Base-by-base conservation (phyloP, 257 asterid species). In the Petrea volubilis region DNA sequence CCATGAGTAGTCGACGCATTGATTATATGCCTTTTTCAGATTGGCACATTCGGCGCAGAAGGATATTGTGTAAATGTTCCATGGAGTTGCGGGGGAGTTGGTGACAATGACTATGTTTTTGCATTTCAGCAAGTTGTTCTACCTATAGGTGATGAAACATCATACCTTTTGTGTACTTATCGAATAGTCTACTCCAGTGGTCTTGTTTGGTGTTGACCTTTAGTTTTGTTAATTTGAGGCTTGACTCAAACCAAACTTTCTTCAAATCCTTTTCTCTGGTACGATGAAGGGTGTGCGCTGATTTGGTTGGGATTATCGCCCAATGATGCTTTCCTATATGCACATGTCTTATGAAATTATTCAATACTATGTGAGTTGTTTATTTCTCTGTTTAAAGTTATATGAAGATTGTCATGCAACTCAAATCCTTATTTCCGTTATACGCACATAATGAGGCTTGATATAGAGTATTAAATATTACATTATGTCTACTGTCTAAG, bases 61-160 rank as follows among this genome's bases (percentile, higher is more conserved):
- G 99, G 99, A 74, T 92, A 82, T 74, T 91, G 99, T 80, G 96
- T 95, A 43, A 95, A 95, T 83, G 73, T 92, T 78, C 99, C 98
- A 58, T 92, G 99, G 99, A 85, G 91, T 71, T 74, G 91, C 36
- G 96, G 95, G 58, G 99, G 99, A 79, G 96, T 95, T 81, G 96
- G 98, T 20, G 98, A 95, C 83, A 88, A 87, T 75, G 99, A 95
- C 84, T 95, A 95, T 77, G 57, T 92, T 61, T 90, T 86, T 81
- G 98, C 98, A 72, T 95, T 95, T 85, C 93, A 95, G 83, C 84
- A 92, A 66, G 82, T 87, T 61, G 98, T 95, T 69, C 91, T 95
- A 77, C 98, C 99, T 50, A 90, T 92, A 85, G 99, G 99, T 95
- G 77, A 80, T 68, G 28, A 18, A 29, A 34, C 60, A 33, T 38